Evolutionary conservation across 352 stramenopile species (phyloP), one percentile per base, ranked within the genome.

Genomic region (Phytophthora boehmeriae): DNA sequence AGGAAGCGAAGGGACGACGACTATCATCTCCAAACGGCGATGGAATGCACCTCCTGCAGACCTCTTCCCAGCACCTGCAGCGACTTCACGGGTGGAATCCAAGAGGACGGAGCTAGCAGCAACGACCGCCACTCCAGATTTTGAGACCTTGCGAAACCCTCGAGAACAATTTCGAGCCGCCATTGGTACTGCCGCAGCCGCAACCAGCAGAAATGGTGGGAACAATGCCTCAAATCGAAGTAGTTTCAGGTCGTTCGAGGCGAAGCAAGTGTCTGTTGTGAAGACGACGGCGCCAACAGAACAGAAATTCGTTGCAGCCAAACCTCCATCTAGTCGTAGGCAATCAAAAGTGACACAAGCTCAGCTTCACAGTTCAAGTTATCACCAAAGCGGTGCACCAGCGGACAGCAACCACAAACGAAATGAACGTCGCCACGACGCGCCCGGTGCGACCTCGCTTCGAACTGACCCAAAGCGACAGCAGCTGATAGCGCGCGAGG

Each of bases 1-100:
- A 49, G 38, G 43, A 9, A 66, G 56, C 28, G 61, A 35, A 9
- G 66, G 48, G 23, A 54, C 5, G 6, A 53, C 44, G 22, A 16
- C 61, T 3, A 54, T 57, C 58, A 47, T 72, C 46, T 41, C 41
- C 35, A 72, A 72, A 36, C 39, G 64, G 28, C 51, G 41, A 35
- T 77, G 68, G 68, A 77, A 77, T 41, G 51, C 55, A 4, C 59
- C 64, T 27, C 68, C 68, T 6, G 16, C 55, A 28, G 41, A 60
- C 23, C 51, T 74, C n/a, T 77, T 74, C 32, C 64, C 64, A 8
- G 25, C 46, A 17, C n/a, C 39, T 17, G 5, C 48, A 47, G 14
- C 19, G 11, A 23, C 52, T 13, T 35, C 44, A 35, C 34, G 42
- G 5, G 28, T 16, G 8, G 14, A 35, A 22, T 28, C 38, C 14